phyloP scores from a whole-genome alignment of 176 grass and related monocot genomes.

The Ensete glaucum region DNA sequence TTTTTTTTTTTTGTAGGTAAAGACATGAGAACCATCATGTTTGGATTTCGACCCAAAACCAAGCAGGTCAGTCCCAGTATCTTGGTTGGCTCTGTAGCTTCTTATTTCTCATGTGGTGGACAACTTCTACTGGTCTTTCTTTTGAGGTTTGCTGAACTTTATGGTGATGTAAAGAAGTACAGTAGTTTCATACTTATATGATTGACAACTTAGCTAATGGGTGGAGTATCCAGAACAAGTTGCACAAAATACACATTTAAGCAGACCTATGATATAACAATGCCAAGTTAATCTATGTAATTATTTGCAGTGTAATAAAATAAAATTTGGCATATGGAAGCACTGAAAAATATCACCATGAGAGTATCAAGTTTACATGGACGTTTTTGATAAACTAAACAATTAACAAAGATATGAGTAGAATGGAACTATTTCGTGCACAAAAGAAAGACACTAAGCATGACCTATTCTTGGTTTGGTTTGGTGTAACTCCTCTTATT shows the following conservation, averaged over 20 bases:
- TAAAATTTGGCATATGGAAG: background rate
- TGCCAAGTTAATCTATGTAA: background rate
- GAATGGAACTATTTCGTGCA: background rate
- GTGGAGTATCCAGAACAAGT: no score
- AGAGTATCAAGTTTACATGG: background rate
- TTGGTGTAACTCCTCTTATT: no score
- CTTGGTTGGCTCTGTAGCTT: background rate
- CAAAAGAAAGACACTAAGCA: no score
- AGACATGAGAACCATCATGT: constrained; percentile 85
- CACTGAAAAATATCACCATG: background rate
- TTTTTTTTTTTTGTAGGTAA: constrained; percentile 52
- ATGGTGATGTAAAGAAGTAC: background rate
- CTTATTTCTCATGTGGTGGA: background rate
- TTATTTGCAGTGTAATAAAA: background rate
- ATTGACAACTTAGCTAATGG: constrained; percentile 10
- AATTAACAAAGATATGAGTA: background rate
- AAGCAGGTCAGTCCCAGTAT: constrained; percentile 48
- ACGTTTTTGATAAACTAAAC: background rate
- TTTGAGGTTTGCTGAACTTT: background rate
- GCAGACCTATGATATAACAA: background rate
- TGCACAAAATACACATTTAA: background rate
- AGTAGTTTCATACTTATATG: background rate
- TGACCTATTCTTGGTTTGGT: background rate
- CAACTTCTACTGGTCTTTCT: constrained; percentile 6
- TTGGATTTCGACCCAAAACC: constrained; percentile 71